Evolutionary conservation across 495 filamentous ascomycete genomes (phyloP).

Genomic region (Xylaria grammica): DNA sequence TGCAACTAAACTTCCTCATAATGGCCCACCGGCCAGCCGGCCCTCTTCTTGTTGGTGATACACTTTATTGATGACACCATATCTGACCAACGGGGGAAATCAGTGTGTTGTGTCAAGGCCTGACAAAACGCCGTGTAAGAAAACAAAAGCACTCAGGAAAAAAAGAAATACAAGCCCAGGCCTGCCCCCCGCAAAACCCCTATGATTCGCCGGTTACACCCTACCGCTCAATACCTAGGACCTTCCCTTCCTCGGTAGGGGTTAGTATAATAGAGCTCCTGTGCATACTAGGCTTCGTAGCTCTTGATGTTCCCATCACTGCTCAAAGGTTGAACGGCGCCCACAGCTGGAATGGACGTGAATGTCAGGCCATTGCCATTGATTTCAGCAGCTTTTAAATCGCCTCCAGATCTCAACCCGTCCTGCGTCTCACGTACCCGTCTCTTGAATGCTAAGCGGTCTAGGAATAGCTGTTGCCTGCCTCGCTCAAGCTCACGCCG

Average conservation of each 20-base stretch:
- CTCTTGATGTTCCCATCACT: constrained; percentile 61
- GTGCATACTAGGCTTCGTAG: constrained; percentile 49
- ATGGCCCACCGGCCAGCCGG: too few relatives aligned
- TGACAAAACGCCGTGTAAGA: constrained; percentile 20
- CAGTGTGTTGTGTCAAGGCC: constrained; percentile 14
- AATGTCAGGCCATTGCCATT: constrained; percentile 66
- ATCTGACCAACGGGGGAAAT: background rate
- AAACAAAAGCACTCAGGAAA: constrained; percentile 1
- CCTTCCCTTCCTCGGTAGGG: background rate
- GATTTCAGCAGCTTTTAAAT: constrained; percentile 58
- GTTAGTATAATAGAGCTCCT: background rate
- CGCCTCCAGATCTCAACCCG: constrained; percentile 65
- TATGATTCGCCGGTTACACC: constrained; percentile 17
- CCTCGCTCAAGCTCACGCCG: constrained; percentile 88
- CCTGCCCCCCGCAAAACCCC: background rate
- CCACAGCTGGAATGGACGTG: constrained; percentile 51
- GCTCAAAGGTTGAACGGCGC: constrained; percentile 68
- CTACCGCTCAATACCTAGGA: constrained; percentile 3
- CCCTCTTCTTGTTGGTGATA: too few relatives aligned
- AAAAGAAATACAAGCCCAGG: background rate
- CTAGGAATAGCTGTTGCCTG: constrained; percentile 89
- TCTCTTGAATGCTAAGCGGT: constrained; percentile 87
- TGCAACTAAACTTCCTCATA: too few relatives aligned
- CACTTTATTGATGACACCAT: constrained; percentile 20
- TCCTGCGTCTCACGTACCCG: constrained; percentile 83